Percentiles rank a stretch among this genome's conserved stretches.
phyloP scores from a whole-genome alignment of 1,284 basidiomycete genomes.

The Ganoderma lucidum region DNA sequence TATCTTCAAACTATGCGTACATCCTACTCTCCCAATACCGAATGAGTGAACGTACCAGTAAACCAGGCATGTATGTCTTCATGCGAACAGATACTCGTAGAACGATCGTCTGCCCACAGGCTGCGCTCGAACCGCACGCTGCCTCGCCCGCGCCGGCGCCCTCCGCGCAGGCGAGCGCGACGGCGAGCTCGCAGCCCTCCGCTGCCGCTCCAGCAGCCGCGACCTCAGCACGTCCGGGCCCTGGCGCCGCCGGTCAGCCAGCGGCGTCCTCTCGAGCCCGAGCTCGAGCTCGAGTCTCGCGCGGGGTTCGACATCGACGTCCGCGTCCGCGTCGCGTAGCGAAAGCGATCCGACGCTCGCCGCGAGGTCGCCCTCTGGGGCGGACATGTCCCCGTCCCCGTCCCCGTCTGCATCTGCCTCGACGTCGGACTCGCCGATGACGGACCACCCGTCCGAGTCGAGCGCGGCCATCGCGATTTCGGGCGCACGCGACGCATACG shows the following conservation, averaged over 20 bases:
- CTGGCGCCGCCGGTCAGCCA: slow-evolving; percentile 38
- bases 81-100: too few relatives aligned
- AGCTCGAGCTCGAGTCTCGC: too few relatives aligned
- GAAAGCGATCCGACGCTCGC: slow-evolving; percentile 32
- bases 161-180: slow-evolving; percentile 50
- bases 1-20: slow-evolving; percentile 11
- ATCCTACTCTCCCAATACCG: slow-evolving; percentile 7
- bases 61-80: too few relatives aligned
- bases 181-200: slow-evolving; percentile 46
- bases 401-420: slow-evolving; percentile 38
- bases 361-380: slow-evolving; percentile 28
- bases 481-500: slow-evolving; percentile 16
- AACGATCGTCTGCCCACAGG: slow-evolving; percentile 40
- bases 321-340: slow-evolving; percentile 17
- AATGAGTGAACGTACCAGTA: background rate
- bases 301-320: too few relatives aligned
- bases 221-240: slow-evolving; percentile 37
- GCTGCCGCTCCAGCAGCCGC: slow-evolving; percentile 39
- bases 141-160: slow-evolving; percentile 31
- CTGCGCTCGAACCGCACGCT: slow-evolving; percentile 19
- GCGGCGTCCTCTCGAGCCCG: slow-evolving; percentile 35
- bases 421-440: slow-evolving; percentile 39
- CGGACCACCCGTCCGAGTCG: slow-evolving; percentile 39
- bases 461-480: slow-evolving; percentile 11
- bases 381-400: slow-evolving; percentile 37